Conservation (phyloP, 768 basidiomycete genomes). For the Termitomyces sp. region DNA sequence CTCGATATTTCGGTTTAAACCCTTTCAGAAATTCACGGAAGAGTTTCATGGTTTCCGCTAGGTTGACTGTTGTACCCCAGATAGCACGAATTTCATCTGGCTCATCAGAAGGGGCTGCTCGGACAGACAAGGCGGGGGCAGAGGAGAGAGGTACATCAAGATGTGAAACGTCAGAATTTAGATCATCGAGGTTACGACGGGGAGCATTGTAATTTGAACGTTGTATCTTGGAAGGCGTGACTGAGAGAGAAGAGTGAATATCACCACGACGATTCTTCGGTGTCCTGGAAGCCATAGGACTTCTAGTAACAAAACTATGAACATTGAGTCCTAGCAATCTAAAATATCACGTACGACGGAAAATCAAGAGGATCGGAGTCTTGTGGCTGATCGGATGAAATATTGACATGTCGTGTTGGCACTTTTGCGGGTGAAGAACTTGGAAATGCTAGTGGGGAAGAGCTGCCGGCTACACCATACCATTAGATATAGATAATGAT, state of each 20-base stretch:
- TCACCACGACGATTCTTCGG: conserved; percentile 81
- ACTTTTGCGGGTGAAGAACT: conserved; percentile 57
- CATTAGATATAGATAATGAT: conserved; percentile 4
- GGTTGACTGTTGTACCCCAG: conserved; percentile 96
- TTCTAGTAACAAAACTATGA: conserved; percentile 28
- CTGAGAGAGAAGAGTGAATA: conserved; percentile 76
- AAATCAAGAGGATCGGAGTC: conserved; percentile 70
- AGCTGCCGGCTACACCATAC: conserved; percentile 41
- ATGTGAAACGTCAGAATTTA: conserved; percentile 54
- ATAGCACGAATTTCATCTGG: conserved; percentile 87
- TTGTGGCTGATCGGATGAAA: conserved; percentile 31
- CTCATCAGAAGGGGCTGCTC: conserved; percentile 57
- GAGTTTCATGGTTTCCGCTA: conserved; percentile 85
- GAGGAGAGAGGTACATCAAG: conserved; percentile 57
- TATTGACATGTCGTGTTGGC: conserved; percentile 29
- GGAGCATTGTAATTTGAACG: conserved; percentile 21
- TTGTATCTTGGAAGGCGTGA: conserved; percentile 45
- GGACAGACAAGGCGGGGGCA: conserved; percentile 52
- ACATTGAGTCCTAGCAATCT: background rate
- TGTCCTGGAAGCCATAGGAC: conserved; percentile 47
- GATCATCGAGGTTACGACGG: conserved; percentile 34
- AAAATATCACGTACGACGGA: conserved; percentile 47
- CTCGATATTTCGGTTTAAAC: conserved; percentile 90
- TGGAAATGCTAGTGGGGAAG: conserved; percentile 61
- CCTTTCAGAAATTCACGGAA: conserved; percentile 87